phyloP scores from a whole-genome alignment of 208 protist genomes.

The Trypanosoma platydactyli region DNA sequence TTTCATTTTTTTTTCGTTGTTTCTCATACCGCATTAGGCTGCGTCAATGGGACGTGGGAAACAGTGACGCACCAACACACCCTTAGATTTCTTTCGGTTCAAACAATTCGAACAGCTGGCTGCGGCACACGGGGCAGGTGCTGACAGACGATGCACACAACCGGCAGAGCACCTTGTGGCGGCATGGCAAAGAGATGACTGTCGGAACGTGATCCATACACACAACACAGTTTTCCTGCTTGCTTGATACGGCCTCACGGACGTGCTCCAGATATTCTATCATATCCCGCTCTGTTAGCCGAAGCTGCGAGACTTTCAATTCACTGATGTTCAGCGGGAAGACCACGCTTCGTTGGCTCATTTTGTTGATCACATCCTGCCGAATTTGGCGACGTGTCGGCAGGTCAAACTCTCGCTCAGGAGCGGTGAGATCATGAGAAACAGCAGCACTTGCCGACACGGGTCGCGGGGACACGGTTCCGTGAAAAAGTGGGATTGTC shows the following conservation, averaged over 20 bases:
- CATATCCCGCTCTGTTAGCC: conserved; percentile 75
- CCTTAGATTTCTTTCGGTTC: conserved; percentile 63
- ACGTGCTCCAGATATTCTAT: conserved; percentile 86
- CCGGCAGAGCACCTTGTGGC: conserved; percentile 82
- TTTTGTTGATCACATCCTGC: conserved; percentile 73
- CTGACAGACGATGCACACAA: conserved; percentile 55
- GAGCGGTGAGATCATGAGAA: neutral
- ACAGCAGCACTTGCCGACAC: neutral
- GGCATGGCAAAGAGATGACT: conserved; percentile 82
- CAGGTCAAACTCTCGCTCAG: conserved; percentile 45
- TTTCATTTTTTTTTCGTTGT: no score
- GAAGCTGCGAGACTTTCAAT: conserved; percentile 69
- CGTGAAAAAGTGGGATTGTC: neutral
- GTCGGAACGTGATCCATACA: conserved; percentile 81
- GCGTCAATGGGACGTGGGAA: neutral
- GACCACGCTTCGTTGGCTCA: conserved; percentile 45
- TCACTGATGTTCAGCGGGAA: conserved; percentile 59
- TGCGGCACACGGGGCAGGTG: conserved; percentile 75
- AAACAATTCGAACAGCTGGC: conserved; percentile 77
- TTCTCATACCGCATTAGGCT: no score
- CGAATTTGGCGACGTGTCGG: conserved; percentile 51
- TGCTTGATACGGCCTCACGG: conserved; percentile 61
- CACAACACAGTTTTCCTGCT: conserved; percentile 81
- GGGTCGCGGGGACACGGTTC: neutral
- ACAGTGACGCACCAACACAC: neutral